Evolutionary conservation across 2,329 filamentous ascomycete genomes (phyloP).

Genomic region (Exophiala phaeomuriformis): DNA sequence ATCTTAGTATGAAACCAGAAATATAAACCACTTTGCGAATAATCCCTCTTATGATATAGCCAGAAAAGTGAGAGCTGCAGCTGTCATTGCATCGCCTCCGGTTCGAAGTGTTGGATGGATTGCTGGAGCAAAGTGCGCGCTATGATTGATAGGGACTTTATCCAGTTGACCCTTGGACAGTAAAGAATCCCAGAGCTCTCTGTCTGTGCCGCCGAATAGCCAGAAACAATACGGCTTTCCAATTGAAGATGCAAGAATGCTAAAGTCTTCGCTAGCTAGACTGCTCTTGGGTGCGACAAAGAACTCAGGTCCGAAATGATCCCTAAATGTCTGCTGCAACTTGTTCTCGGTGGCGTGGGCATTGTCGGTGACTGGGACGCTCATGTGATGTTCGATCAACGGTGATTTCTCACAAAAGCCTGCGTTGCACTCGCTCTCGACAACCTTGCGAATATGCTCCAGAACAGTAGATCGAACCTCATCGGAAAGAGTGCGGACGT

Average conservation of each 20-base stretch:
- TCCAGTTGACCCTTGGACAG: constrained; percentile 1
- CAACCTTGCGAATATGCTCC: constrained; percentile 35
- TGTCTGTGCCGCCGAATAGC: constrained; percentile 44
- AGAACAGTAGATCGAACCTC: constrained; percentile 41
- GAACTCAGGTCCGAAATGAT: constrained; percentile 38
- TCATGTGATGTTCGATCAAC: constrained; percentile 39
- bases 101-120: constrained; percentile 51
- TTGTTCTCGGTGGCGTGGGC: constrained; percentile 38
- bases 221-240: constrained; percentile 49
- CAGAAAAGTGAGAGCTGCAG: constrained; percentile 38
- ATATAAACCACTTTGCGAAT: too few relatives aligned
- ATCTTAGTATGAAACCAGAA: too few relatives aligned
- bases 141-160: constrained; percentile 49
- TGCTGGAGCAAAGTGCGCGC: constrained; percentile 50
- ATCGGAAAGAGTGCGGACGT: constrained; percentile 45
- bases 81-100: constrained; percentile 46
- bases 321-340: constrained; percentile 40
- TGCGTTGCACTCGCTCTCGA: constrained; percentile 50
- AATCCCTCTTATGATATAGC: too few relatives aligned
- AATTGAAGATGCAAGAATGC: constrained; percentile 46
- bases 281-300: constrained; percentile 8
- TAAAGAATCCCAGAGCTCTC: constrained; percentile 4
- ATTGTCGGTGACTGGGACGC: constrained; percentile 50
- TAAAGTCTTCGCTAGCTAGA: constrained; percentile 50
- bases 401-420: constrained; percentile 45